Evolutionary conservation across 495 filamentous ascomycete species (phyloP), one percentile per base, ranked within the genome.

Genomic region (Talaromyces ruber): DNA sequence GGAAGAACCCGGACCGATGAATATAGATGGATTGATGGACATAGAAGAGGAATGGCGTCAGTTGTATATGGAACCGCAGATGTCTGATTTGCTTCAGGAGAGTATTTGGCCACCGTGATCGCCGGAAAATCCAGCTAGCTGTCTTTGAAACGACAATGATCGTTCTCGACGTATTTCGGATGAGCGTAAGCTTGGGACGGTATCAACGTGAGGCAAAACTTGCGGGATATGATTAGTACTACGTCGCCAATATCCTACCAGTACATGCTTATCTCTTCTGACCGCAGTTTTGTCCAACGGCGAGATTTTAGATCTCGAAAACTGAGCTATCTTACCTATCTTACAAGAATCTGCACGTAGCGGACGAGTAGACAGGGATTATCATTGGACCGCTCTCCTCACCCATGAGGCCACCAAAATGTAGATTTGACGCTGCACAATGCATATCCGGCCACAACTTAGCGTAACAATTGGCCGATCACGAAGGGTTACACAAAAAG

Each of bases 21-120:
- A 72, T 12, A 67, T 76, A 34, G 77, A 79, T 30, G 75, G 73
- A 11, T 63, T 79, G 0, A 69, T 74, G 16, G 76, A 79, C 53
- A 62, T 80, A 43, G 77, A 80, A 64, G 74, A 80, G 29, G 77
- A 80, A 64, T 80, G 77, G 77, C 72, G 77, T 18, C 76, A 79
- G 62, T 74, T 80, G 2, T 80, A 80, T 62, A 77, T 74, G 77
- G 77, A 80, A 29, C 72, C 72, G 1, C 75, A 75, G 0, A 74
- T 80, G 72, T 69, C 76, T 14, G 77, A 79, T 63, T 65, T 80
- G 28, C 65, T 80, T 37, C 74, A 73, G 29, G 77, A 80, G 61
- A 73, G 72, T 26, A 70, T 72, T 21, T 77, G 75, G 75, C 71
- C 75, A 58, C 74, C 73, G 55, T 62, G 60, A 37, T 73, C 26